These are phyloP conservation scores for Aureobasidium sp. DNA, from an alignment of 2,329 filamentous ascomycete species.

Conservation along the genomic window DNA sequence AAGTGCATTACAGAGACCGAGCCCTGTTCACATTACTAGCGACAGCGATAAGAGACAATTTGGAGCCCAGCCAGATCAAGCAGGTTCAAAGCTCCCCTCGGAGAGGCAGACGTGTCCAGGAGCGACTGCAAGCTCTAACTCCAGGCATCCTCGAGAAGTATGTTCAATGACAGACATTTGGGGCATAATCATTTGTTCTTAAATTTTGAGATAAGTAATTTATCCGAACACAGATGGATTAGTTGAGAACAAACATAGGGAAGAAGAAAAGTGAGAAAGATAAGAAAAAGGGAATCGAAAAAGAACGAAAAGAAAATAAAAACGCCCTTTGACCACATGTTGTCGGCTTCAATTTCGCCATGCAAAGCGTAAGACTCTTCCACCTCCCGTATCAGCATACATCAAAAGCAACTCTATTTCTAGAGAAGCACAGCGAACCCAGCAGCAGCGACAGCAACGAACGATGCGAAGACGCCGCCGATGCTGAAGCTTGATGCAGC, in stretches of 20 bases:
- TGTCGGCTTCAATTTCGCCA: background rate
- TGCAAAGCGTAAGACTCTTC: background rate
- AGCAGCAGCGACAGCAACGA: constrained; percentile 1
- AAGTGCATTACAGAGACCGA: too few relatives aligned
- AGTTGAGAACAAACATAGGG: background rate
- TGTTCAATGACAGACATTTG: background rate
- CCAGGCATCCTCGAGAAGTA: too few relatives aligned
- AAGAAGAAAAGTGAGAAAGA: background rate
- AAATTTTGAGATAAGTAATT: background rate
- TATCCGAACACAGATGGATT: constrained; percentile 4
- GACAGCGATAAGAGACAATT: too few relatives aligned
- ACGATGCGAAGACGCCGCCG: background rate
- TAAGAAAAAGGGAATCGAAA: background rate
- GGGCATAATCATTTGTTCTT: constrained; percentile 3
- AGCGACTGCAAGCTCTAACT: too few relatives aligned
- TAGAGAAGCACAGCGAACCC: constrained; percentile 13
- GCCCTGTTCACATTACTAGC: too few relatives aligned
- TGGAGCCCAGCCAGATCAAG: too few relatives aligned
- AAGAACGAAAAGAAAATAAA: background rate
- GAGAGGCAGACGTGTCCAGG: too few relatives aligned
- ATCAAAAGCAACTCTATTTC: background rate
- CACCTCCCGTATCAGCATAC: background rate
- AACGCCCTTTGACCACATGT: constrained; percentile 8
- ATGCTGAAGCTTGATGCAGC: constrained; percentile 14
- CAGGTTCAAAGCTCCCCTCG: too few relatives aligned